Evolutionary conservation across 352 stramenopile genomes (phyloP), one percentile per base, ranked within the genome.

Genomic region (Pythium phragmitis): DNA sequence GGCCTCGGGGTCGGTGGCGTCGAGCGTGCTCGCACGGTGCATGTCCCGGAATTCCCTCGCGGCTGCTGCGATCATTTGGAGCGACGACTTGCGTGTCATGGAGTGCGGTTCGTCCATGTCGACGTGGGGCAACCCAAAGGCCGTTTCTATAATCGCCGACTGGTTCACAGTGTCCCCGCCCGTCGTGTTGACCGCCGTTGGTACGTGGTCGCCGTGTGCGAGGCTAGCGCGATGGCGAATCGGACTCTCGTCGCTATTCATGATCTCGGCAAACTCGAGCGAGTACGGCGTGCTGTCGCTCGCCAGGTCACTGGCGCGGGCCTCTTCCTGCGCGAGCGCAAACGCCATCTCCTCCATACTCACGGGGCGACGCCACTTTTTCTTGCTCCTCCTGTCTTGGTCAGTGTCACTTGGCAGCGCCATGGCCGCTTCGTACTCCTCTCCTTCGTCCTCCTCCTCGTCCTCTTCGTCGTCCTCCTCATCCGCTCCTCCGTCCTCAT

Each of bases 41-140:
- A 67, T 60, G 1, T 67, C 42, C 3, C 51, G 51, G 17, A 67
- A 55, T 9, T 60, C 60, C 1, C 51, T 41, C 16, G 60, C 60
- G 2, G 60, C 60, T 0, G 60, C 17, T 16, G 60, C 42, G 60
- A 67, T 60, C 60, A 67, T 67, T 36, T 67, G 60, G 16, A 67
- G 53, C 60, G 60, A 67, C 51, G 60, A 67, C 45, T 42, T 37
- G 23, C 52, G 60, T 9, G 51, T 3, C 37, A 39, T 28, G 41
- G 26, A 5, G 2, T 7, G 30, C 21, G 1, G 39, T 16, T 23
- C 55, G 52, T 16, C 26, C 6, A 39, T 7, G 60, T 21, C 7
- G 34, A 67, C 37, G 16, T 57, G 43, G 13, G 60, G 60, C 45
- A 67, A 28, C 4, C 60, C 60, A 14, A 67, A 67, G 5, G 51